Evolutionary conservation across 2,329 filamentous ascomycete genomes (phyloP), one percentile per base, ranked within the genome.

Genomic region (Hypoxylon sp.): DNA sequence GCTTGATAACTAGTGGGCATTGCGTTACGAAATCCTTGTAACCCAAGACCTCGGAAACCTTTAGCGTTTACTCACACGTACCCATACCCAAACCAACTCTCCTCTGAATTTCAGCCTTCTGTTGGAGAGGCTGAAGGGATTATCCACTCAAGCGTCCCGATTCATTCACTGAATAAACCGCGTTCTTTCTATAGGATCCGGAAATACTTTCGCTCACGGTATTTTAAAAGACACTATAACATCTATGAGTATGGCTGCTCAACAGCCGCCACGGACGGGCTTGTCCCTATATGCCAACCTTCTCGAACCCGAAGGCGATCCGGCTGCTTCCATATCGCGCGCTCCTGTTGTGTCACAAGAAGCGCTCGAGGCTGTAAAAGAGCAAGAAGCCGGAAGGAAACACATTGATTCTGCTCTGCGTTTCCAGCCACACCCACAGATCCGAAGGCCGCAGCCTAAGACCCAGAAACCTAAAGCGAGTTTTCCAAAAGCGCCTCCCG

Each of bases 281-380:
- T 84, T 94, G 72, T 94, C 93, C 17, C 88, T 97, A 4, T 97
- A 97, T 78, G 94, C 93, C 60, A 93, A 97, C 79, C 87, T 97
- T 47, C 88, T 96, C 70, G 91, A 93, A 74, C 84, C 88, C 19
- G 81, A 84, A 51, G 74, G 80, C 70, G 79, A 81, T 64, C 73
- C 82, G 37, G 75, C 85, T 1, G 82, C 86, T n/a, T 92, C 91
- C n/a, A 93, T 95, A 74, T 93, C 92, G 14, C 88, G 91, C 74
- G 91, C 88, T 1, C 92, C 93, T 0, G 89, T 94, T 57, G 85
- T 91, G 60, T 94, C 94, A 80, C 89, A 88, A 70, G 81, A 90
- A 74, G 78, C 82, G 66, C 82, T 83, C 19, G 83, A 84, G 19
- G 74, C 78, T 44, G 74, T 80, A 48, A 78, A 82, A 65, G 82